phyloP scores from a whole-genome alignment of 805 yeast genomes.

The Saturnispora hagleri region DNA sequence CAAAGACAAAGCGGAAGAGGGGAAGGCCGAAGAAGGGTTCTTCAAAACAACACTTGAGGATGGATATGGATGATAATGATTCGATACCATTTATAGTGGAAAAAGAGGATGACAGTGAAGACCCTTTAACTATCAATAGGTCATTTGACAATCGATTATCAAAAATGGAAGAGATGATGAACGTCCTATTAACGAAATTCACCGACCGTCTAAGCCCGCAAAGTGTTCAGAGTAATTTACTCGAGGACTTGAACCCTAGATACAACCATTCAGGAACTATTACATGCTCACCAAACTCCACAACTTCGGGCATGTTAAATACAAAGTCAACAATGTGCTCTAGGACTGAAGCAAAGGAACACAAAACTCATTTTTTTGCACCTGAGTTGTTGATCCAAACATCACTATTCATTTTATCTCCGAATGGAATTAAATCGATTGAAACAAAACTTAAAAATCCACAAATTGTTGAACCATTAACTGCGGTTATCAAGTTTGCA shows the following conservation, averaged over 20 bases:
- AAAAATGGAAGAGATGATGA: constrained; percentile 28
- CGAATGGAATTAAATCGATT: constrained; percentile 35
- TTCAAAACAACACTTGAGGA: not conserved
- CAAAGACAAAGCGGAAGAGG: constrained; percentile 6
- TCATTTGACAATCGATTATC: constrained; percentile 24
- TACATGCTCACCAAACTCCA: not conserved
- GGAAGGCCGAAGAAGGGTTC: constrained; percentile 11
- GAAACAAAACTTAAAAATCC: constrained; percentile 15
- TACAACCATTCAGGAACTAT: not conserved
- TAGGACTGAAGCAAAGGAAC: not conserved
- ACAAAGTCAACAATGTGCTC: not conserved
- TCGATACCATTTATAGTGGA: not conserved
- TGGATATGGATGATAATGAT: not conserved
- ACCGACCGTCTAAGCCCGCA: not conserved
- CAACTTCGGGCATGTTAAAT: not conserved
- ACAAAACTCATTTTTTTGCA: not conserved
- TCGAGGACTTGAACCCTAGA: not conserved
- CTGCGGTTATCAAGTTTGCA: constrained; percentile 16
- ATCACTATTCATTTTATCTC: constrained; percentile 33
- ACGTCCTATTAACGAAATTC: constrained; percentile 14
- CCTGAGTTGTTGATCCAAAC: constrained; percentile 18
- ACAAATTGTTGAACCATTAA: constrained; percentile 18
- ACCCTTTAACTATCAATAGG: not conserved
- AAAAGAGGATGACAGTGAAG: not conserved
- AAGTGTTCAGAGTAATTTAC: not conserved